Conservation (phyloP, 2,329 filamentous ascomycete species). For the Rutstroemia sydowiana region DNA sequence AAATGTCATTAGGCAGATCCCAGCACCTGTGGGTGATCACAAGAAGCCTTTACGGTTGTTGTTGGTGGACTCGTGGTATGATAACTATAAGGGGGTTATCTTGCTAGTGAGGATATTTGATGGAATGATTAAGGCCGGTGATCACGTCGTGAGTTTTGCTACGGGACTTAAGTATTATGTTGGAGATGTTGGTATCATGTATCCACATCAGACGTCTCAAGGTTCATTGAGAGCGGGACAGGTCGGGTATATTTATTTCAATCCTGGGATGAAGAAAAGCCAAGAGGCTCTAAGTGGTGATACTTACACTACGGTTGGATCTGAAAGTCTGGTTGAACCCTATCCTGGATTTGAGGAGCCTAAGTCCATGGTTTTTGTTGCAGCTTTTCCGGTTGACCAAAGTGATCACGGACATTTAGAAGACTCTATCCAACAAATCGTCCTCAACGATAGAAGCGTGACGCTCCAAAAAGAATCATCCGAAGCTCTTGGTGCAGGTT, state of each 20-base stretch:
- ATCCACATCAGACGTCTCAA: conserved; percentile 80
- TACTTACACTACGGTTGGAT: conserved; percentile 79
- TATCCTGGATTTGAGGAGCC: conserved; percentile 94
- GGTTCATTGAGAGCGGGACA: conserved; percentile 78
- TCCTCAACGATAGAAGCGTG: conserved; percentile 91
- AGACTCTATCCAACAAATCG: conserved; percentile 88
- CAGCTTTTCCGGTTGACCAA: conserved; percentile 90
- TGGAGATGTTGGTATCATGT: conserved; percentile 94
- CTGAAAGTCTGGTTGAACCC: conserved; percentile 67
- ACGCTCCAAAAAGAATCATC: conserved; percentile 92
- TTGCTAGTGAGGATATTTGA: conserved; percentile 88
- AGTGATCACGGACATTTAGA: conserved; percentile 78
- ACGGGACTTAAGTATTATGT: conserved; percentile 87
- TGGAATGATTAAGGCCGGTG: conserved; percentile 72
- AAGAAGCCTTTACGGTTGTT: conserved; percentile 71
- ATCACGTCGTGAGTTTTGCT: conserved; percentile 79
- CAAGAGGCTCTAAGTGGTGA: conserved; percentile 95
- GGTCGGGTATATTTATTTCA: conserved; percentile 95
- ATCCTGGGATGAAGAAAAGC: conserved; percentile 95
- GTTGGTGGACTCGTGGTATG: conserved; percentile 97
- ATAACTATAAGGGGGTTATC: conserved; percentile 89
- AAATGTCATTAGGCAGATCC: conserved; percentile 76
- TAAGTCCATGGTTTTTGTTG: conserved; percentile 98
- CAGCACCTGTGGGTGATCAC: conserved; percentile 67
- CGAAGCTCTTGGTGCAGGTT: conserved; percentile 86